Evolutionary conservation across 257 asterid genomes (phyloP).

Genomic region (Rehmannia glutinosa): DNA sequence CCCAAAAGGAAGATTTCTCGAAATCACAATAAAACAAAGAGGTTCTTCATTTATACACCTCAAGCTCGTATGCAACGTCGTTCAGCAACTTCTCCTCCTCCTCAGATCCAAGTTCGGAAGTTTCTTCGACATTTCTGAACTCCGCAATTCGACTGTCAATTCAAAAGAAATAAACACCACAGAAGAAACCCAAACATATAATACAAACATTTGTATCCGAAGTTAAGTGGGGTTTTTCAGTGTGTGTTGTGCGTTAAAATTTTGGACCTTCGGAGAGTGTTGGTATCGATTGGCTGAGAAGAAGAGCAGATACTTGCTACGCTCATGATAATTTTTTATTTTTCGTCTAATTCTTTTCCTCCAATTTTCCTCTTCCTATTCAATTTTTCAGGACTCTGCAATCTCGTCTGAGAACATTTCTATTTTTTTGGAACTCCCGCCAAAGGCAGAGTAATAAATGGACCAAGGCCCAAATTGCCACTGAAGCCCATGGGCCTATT

Average conservation of each 20-base stretch:
- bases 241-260: constrained; percentile 4
- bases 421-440: constrained; percentile 26
- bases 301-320: constrained; percentile 8
- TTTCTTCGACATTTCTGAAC: constrained; percentile 37
- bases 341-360: not conserved
- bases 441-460: not conserved
- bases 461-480: not conserved
- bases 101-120: constrained; percentile 14
- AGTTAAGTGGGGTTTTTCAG: not conserved
- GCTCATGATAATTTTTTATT: constrained; percentile 11
- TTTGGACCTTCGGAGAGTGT: constrained; percentile 25
- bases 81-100: constrained; percentile 37
- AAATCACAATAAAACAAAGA: not conserved
- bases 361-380: too few species aligned
- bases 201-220: not conserved
- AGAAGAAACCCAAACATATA: constrained; percentile 13
- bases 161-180: not conserved
- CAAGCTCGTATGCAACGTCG: constrained; percentile 38
- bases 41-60: constrained; percentile 30
- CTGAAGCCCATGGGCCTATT: not conserved
- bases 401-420: too few species aligned
- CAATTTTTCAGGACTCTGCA: too few species aligned
- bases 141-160: constrained; percentile 51
- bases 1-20: not conserved
- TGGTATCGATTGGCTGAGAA: constrained; percentile 17